Evolutionary conservation across 1,284 basidiomycete genomes (phyloP).

Genomic region (Fomes fomentarius): DNA sequence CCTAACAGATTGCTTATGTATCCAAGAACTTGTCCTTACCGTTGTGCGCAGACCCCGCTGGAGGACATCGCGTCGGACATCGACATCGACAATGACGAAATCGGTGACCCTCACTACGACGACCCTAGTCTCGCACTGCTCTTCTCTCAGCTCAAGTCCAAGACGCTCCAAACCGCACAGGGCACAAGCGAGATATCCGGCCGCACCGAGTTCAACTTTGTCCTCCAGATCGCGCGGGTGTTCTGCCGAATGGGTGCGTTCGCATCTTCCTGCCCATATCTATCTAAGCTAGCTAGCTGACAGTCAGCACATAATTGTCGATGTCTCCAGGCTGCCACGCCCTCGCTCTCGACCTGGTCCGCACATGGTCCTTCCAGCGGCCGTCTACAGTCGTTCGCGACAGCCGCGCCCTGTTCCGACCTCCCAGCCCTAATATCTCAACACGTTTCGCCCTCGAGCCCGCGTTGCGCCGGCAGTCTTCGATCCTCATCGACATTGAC

Average conservation of each 20-base stretch:
- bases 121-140: slow-evolving; percentile 89
- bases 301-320: too few relatives aligned
- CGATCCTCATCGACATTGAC: slow-evolving; percentile 88
- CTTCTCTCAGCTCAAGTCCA: slow-evolving; percentile 88
- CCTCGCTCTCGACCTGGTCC: slow-evolving; percentile 84
- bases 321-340: slow-evolving; percentile 96
- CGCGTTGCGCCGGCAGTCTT: slow-evolving; percentile 60
- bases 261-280: too few relatives aligned
- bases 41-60: slow-evolving; percentile 66
- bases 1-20: background rate
- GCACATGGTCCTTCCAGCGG: slow-evolving; percentile 89
- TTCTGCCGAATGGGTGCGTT: slow-evolving; percentile 89
- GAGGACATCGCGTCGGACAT: slow-evolving; percentile 66
- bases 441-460: slow-evolving; percentile 58
- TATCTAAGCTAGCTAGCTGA: too few relatives aligned
- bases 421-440: slow-evolving; percentile 45
- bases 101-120: slow-evolving; percentile 88
- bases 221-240: slow-evolving; percentile 88
- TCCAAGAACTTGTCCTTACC: background rate
- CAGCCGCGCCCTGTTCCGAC: slow-evolving; percentile 28
- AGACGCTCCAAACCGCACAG: slow-evolving; percentile 89
- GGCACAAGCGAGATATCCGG: slow-evolving; percentile 90
- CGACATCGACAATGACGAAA: slow-evolving; percentile 56
- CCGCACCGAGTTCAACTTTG: slow-evolving; percentile 89
- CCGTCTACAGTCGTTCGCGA: slow-evolving; percentile 50